Conservation (phyloP, 2,329 filamentous ascomycete genomes). For the Monilinia fructigena region DNA sequence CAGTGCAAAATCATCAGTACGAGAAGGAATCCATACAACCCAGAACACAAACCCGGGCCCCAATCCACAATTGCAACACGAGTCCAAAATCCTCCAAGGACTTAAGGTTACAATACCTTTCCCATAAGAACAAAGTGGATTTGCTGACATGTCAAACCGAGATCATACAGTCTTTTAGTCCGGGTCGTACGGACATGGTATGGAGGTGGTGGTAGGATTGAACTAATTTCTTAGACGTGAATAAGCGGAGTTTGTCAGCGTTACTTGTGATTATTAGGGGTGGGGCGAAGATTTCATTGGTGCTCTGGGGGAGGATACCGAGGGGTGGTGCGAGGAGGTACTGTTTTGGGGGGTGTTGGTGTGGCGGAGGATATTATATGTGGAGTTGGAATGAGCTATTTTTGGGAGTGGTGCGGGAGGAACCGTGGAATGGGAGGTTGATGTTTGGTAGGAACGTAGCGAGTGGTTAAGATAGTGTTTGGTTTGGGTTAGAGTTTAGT, state of each 20-base stretch:
- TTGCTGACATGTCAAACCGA: conserved; percentile 1
- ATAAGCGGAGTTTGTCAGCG: background rate
- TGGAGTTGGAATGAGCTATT: background rate
- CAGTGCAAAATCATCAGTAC: background rate
- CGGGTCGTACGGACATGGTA: no score
- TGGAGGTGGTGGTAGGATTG: background rate
- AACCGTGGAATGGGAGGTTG: background rate
- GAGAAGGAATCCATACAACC: background rate
- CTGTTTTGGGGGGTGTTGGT: background rate
- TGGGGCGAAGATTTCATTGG: background rate
- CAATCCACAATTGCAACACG: no score
- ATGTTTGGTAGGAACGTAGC: fast-evolving
- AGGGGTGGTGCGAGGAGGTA: background rate
- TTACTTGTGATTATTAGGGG: background rate
- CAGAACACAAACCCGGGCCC: no score
- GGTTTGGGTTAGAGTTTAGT: background rate
- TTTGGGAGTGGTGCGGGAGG: background rate
- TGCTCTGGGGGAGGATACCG: background rate
- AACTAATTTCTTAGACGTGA: background rate
- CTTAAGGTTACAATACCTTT: background rate
- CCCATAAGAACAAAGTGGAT: no score
- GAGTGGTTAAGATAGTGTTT: background rate
- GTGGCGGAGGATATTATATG: no score
- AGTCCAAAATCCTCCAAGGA: background rate
- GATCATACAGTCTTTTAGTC: background rate